Base-by-base conservation (phyloP, 352 stramenopile genomes). In the Peronospora destructor region DNA sequence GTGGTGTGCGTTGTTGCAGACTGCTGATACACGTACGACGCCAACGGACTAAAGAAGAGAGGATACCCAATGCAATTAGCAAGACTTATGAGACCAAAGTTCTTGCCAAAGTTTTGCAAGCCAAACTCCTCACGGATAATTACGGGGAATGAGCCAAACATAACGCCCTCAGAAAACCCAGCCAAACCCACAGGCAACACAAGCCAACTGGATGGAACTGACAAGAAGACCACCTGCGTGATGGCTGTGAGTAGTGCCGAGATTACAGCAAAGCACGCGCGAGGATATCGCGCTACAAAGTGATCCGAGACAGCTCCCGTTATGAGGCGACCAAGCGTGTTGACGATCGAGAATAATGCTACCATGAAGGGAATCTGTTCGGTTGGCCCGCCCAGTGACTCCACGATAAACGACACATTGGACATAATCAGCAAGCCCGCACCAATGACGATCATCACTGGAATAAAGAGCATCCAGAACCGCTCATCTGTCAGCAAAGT, bases 331-430 rank as follows among this genome's bases (percentile, higher is more conserved):
- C 71, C 67, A 25, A 76, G n/a, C 4, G 72, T 85, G 57, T 93
- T 93, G 44, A 71, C 66, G 11, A 91, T 62, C 7, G 82, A 90
- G 43, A 93, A 93, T 11, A 82, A 49, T 17, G 70, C 73, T 30
- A 93, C 79, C 76, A 91, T 86, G 32, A 74, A 36, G 0, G 82
- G 78, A 35, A 93, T 71, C 47, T 88, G 77, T 1, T 80, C 62
- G 41, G 75, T 57, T 1, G 66, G 61, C 0, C 77, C 79, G 12
- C 64, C 61, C 12, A 85, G 60, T 10, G 79, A 88, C 53, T 93
- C 79, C 29, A 91, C 72, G 41, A 93, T 85, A 56, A 93, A 93
- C 5, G 79, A 73, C 4, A 93, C 71, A 50, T 93, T 93, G 23
- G 81, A 87, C 75, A 93, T 88, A 38, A 93, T 66, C 43, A 91